Percentiles rank a stretch among this genome's conserved stretches.
phyloP scores from a whole-genome alignment of 805 yeast species.

The Brettanomyces sp. region DNA sequence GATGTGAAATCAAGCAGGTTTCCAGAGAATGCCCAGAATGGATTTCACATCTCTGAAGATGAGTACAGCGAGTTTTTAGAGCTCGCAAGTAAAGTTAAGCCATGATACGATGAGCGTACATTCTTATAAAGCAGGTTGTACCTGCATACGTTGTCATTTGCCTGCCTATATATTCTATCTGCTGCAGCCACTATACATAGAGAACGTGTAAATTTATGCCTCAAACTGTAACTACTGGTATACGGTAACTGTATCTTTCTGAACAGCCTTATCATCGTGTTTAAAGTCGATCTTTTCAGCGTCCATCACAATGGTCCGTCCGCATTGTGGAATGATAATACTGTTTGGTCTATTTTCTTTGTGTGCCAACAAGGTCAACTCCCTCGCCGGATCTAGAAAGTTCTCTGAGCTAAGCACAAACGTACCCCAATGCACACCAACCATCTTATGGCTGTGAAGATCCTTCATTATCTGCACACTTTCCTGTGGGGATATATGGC shows the following conservation, averaged over 20 bases:
- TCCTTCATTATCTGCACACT: slow-evolving; percentile 59
- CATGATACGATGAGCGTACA: background rate
- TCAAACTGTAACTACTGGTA: slow-evolving; percentile 7
- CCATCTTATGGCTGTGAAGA: slow-evolving; percentile 48
- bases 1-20: slow-evolving; percentile 52
- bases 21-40: slow-evolving; percentile 54
- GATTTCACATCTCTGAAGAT: slow-evolving; percentile 61
- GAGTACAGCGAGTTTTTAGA: slow-evolving; percentile 38
- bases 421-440: slow-evolving; percentile 97
- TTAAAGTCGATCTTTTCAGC: slow-evolving; percentile 16
- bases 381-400: slow-evolving; percentile 70
- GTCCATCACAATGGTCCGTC: slow-evolving; percentile 54
- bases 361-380: slow-evolving; percentile 42
- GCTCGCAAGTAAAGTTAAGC: slow-evolving; percentile 11
- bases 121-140: background rate
- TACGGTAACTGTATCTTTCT: slow-evolving; percentile 8
- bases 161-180: background rate
- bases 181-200: too few relatives aligned
- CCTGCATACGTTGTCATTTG: background rate
- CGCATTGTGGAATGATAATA: slow-evolving; percentile 64
- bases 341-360: slow-evolving; percentile 26
- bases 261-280: slow-evolving; percentile 5
- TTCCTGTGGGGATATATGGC: slow-evolving; percentile 81
- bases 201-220: background rate
- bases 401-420: slow-evolving; percentile 84